These are phyloP conservation scores for Penicillium sp. DNA, from an alignment of 2,329 filamentous ascomycete genomes.

Conservation along the genomic window DNA sequence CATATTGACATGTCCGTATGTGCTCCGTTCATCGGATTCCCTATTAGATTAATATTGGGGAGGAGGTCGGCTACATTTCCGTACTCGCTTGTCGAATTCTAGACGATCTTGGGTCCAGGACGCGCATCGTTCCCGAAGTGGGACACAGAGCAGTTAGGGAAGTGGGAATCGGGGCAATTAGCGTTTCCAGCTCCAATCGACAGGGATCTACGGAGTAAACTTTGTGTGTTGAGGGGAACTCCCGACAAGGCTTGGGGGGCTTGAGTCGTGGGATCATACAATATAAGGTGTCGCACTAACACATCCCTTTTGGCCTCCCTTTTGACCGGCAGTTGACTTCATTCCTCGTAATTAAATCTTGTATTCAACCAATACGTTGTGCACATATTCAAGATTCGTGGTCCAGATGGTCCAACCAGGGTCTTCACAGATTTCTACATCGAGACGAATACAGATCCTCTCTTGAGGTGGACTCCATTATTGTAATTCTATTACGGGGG, in stretches of 20 bases:
- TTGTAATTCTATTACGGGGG: too few species aligned
- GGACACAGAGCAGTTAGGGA: neutral
- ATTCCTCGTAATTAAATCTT: too few species aligned
- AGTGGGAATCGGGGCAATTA: constrained; percentile 1
- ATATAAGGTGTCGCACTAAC: neutral
- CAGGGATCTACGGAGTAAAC: neutral
- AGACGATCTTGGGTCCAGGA: constrained; percentile 5
- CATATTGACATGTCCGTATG: neutral
- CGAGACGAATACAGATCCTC: neutral
- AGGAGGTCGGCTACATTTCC: neutral
- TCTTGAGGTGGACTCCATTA: constrained; percentile 4
- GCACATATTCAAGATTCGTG: neutral
- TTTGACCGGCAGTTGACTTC: neutral
- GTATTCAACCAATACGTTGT: neutral
- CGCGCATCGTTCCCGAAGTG: constrained; percentile 5
- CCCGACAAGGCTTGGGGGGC: neutral
- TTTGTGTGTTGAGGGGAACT: neutral
- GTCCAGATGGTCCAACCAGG: neutral
- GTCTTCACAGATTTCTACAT: neutral
- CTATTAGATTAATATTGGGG: neutral
- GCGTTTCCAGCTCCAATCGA: neutral
- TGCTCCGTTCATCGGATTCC: neutral
- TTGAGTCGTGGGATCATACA: neutral
- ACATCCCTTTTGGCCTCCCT: neutral
- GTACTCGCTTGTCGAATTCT: neutral